phyloP scores from a whole-genome alignment of 2,329 filamentous ascomycete genomes.

The Ceratocystis colombiana region DNA sequence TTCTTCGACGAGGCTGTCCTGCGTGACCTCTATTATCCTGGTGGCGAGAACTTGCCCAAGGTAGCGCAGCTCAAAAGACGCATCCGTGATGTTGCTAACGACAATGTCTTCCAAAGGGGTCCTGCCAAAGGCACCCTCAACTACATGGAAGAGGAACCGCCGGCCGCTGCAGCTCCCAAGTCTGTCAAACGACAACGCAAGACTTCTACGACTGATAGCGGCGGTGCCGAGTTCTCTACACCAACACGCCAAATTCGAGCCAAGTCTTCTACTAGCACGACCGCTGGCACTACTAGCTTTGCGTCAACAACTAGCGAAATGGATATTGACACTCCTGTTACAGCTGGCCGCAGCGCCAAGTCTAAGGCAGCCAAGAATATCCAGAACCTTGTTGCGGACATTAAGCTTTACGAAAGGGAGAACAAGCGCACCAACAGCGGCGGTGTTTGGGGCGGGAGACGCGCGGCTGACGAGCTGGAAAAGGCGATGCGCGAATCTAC shows the following conservation, averaged over 20 bases:
- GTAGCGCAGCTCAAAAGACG: conserved; percentile 41
- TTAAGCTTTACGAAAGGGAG: conserved; percentile 86
- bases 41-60: conserved; percentile 41
- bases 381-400: conserved; percentile 69
- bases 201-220: background rate
- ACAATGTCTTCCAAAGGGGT: conserved; percentile 41
- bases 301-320: conserved; percentile 37
- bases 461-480: conserved; percentile 50
- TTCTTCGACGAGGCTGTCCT: conserved; percentile 57
- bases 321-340: conserved; percentile 70
- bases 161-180: background rate
- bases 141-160: conserved; percentile 30
- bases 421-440: conserved; percentile 58
- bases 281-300: background rate
- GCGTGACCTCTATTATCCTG: conserved; percentile 59
- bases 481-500: conserved; percentile 34
- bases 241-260: conserved; percentile 29
- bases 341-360: conserved; percentile 77
- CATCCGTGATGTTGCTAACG: conserved; percentile 41
- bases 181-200: conserved; percentile 28
- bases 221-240: conserved; percentile 29
- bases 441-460: conserved; percentile 51
- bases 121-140: conserved; percentile 41
- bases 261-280: background rate
- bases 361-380: conserved; percentile 68